Evolutionary conservation across 2,329 filamentous ascomycete species (phyloP), one percentile per base, ranked within the genome.

Genomic region (Hymenoscyphus occultus): DNA sequence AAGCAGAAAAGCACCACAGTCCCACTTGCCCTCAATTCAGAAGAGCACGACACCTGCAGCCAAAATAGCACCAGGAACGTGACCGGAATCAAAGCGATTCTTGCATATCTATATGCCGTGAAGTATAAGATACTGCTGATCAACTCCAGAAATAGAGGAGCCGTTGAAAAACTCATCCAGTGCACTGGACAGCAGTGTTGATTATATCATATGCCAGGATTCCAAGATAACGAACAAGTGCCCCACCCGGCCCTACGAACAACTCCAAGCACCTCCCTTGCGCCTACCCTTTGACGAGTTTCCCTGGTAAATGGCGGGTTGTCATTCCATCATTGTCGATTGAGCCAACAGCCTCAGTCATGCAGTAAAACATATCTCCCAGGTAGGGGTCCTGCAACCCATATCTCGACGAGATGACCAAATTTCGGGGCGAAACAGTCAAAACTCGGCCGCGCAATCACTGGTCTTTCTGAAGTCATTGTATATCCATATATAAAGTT

Each of bases 291-390:
- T 22, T 19, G 35, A 16, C 12, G 31, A 19, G 19, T 32, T n/a
- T 10, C 16, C 19, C 16, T 32, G 14, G n/a, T 19, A 14, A 19
- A 51, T 31, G 14, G 40, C 42, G 13, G 31, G 32, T 28, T 10
- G 22, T 22, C 39, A 40, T 40, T 51, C 40, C 28, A 28, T 54
- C 31, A 9, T 22, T 58, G n/a, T 57, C 42, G 51, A 56, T 28
- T 28, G 28, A 28, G 28, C 28, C 28, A 48, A 51, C 59, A 64
- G 59, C 63, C 63, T 62, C 59, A 22, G 58, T 22, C 56, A 4
- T 32, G 39, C 32, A 9, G 28, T n/a, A 59, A 28, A 35, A 60
- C 39, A 28, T 19, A n/a, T 45, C 16, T 45, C 42, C 16, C 32
- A 40, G 56, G 62, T 42, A 28, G 28, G 28, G 62, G 59, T 40